A percentile compares a stretch with the other conserved stretches of the same genome.
phyloP scores from a whole-genome alignment of 352 stramenopile species.

The Phytophthora nicotianae region DNA sequence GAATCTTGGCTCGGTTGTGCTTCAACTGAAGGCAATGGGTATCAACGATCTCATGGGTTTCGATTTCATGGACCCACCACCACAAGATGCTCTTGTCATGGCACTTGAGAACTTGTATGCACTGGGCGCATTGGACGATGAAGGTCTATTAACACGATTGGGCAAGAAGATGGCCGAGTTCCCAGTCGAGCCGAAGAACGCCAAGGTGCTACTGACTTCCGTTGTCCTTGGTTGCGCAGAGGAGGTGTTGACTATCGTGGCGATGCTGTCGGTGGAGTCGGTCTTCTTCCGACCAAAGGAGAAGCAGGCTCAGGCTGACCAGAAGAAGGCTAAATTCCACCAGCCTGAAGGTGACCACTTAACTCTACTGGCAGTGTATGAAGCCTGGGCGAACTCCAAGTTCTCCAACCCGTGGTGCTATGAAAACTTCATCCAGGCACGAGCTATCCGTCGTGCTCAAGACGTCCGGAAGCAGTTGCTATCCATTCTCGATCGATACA shows the following conservation, averaged over 20 bases:
- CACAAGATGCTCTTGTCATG: slow-evolving; percentile 96
- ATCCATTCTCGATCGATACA: slow-evolving; percentile 99
- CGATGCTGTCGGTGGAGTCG: slow-evolving; percentile 98
- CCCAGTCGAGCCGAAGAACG: slow-evolving; percentile 98
- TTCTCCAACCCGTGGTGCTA: slow-evolving; percentile 99
- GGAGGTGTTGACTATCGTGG: slow-evolving; percentile 99
- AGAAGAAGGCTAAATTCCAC: slow-evolving; percentile 99
- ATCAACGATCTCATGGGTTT: slow-evolving; percentile 99
- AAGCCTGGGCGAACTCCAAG: slow-evolving; percentile 97
- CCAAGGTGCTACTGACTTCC: slow-evolving; percentile 98
- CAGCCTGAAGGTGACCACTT: slow-evolving; percentile 99
- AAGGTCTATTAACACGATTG: slow-evolving; percentile 91
- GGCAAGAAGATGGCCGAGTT: slow-evolving; percentile 99
- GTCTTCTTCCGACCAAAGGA: slow-evolving; percentile 99
- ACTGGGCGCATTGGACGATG: slow-evolving; percentile 97
- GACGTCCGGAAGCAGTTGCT: slow-evolving; percentile 99
- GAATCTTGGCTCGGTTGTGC: slow-evolving; percentile 98
- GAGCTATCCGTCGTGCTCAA: slow-evolving; percentile 96
- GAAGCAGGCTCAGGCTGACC: slow-evolving; percentile 98
- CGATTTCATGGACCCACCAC: slow-evolving; percentile 99
- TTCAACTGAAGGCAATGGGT: slow-evolving; percentile 99
- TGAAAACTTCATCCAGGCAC: slow-evolving; percentile 99
- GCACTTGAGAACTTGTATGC: slow-evolving; percentile 98
- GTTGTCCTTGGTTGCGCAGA: slow-evolving; percentile 98
- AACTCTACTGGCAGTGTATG: slow-evolving; percentile 98